These are phyloP conservation scores for Penicillium sp. DNA, from an alignment of 2,329 filamentous ascomycete species.

Conservation along the genomic window DNA sequence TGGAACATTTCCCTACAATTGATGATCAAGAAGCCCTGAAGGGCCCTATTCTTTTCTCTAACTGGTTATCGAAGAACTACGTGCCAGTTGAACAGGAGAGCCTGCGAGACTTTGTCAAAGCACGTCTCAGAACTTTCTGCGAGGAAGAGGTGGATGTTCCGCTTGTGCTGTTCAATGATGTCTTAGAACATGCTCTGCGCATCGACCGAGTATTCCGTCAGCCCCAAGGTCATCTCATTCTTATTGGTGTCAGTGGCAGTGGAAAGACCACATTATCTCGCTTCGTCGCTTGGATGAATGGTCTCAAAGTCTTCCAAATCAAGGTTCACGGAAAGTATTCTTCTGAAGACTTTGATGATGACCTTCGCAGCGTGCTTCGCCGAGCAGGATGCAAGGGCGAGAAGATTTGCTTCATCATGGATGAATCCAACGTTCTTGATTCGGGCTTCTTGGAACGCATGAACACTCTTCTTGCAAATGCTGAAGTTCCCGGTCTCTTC, in stretches of 20 bases:
- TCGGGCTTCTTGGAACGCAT: constrained; percentile 98
- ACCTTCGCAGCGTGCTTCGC: constrained; percentile 88
- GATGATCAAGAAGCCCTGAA: constrained; percentile 86
- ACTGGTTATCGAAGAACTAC: constrained; percentile 99
- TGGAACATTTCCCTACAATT: constrained; percentile 93
- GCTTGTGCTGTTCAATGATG: constrained; percentile 98
- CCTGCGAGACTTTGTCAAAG: constrained; percentile 95
- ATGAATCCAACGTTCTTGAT: constrained; percentile 97
- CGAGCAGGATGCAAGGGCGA: constrained; percentile 96
- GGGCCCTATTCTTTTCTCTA: constrained; percentile 95
- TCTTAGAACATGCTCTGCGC: constrained; percentile 93
- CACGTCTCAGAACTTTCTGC: constrained; percentile 94
- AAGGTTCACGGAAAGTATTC: constrained; percentile 99
- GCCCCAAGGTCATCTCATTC: constrained; percentile 94
- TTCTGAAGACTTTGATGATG: constrained; percentile 97
- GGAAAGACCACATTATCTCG: constrained; percentile 97
- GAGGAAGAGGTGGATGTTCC: constrained; percentile 99
- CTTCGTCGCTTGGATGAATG: constrained; percentile 99
- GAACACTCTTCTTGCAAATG: constrained; percentile 98
- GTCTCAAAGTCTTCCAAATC: constrained; percentile 98
- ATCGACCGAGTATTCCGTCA: constrained; percentile 99
- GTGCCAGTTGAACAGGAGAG: constrained; percentile 94
- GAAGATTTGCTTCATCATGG: constrained; percentile 99
- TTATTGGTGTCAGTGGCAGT: constrained; percentile 97
- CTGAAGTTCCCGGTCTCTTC: constrained; percentile 97